These are phyloP conservation scores for Aspergillus sojae DNA, from an alignment of 2,329 filamentous ascomycete species.

Conservation along the genomic window DNA sequence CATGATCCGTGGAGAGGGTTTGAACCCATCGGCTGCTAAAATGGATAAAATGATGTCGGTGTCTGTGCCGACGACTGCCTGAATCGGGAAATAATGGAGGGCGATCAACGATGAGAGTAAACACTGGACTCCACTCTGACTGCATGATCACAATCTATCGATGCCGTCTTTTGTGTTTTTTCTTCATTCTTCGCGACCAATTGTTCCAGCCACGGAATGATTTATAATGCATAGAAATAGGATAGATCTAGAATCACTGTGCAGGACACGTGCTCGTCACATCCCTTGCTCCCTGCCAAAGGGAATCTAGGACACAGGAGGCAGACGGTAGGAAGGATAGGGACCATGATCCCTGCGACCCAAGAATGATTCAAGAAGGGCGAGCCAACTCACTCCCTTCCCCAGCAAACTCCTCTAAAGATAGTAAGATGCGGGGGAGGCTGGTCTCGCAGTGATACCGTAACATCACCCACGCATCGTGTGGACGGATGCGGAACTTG, in stretches of 20 bases:
- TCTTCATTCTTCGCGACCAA: background rate
- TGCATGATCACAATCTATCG: background rate
- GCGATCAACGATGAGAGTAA: background rate
- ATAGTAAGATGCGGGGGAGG: background rate
- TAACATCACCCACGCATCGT: background rate
- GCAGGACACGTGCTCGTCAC: too few relatives aligned
- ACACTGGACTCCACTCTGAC: background rate
- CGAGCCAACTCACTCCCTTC: background rate
- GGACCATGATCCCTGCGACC: background rate
- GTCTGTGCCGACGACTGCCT: background rate
- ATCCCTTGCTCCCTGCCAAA: background rate
- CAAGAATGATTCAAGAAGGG: background rate
- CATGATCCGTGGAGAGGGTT: background rate
- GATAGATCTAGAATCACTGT: background rate
- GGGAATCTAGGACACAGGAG: background rate
- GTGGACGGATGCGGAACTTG: background rate
- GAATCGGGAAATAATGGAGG: background rate
- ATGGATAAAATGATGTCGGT: background rate
- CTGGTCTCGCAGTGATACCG: conserved; percentile 1
- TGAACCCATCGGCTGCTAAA: background rate
- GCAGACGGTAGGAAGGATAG: background rate
- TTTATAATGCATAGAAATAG: background rate
- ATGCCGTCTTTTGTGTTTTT: background rate
- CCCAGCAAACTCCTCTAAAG: background rate
- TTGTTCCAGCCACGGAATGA: background rate